A percentile compares a stretch with the other conserved stretches of the same genome.
Evolutionary conservation across 2,329 filamentous ascomycete species (phyloP).

Genomic region (Ascochyta fabae): DNA sequence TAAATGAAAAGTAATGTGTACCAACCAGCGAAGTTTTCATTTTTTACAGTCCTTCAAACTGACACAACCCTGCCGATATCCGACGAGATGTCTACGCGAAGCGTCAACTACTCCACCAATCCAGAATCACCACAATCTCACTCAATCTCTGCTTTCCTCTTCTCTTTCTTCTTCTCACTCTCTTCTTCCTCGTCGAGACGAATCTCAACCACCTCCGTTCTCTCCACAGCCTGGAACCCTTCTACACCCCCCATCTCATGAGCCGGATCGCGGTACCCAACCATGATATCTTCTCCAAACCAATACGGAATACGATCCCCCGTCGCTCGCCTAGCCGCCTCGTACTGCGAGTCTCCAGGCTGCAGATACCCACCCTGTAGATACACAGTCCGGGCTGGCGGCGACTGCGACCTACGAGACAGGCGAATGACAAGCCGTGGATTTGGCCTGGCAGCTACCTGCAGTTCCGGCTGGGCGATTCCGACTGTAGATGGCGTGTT

Average conservation of each 20-base stretch:
- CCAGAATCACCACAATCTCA: not conserved
- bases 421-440: not conserved
- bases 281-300: not conserved
- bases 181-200: not conserved
- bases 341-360: not conserved
- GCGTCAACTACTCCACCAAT: not conserved
- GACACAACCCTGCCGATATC: no score
- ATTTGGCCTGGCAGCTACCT: not conserved
- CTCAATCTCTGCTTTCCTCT: not conserved
- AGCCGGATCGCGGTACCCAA: no score
- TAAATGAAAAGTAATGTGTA: no score
- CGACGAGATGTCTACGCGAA: not conserved
- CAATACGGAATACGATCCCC: not conserved
- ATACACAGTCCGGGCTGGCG: not conserved
- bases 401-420: not conserved
- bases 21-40: no score
- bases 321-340: not conserved
- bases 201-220: not conserved
- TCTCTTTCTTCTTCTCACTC: not conserved
- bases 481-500: not conserved
- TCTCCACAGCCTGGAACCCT: not conserved
- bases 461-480: not conserved
- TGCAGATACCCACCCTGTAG: not conserved
- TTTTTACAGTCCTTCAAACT: no score
- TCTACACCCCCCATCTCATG: not conserved